phyloP scores from a whole-genome alignment of 257 asterid genomes.

The Dorcoceras hygrometricum region DNA sequence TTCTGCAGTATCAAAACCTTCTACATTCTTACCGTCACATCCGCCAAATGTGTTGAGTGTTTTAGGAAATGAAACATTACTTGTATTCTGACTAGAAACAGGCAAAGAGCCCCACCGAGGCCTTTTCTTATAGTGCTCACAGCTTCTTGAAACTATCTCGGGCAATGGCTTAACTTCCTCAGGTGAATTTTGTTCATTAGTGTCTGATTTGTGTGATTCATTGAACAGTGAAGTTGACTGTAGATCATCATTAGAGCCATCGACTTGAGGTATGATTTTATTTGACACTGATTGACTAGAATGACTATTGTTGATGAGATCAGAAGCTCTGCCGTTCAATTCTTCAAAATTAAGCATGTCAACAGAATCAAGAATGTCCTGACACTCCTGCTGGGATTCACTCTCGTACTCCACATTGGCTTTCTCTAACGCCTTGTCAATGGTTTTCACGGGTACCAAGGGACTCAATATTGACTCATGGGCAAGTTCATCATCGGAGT shows the following conservation, averaged over 20 bases:
- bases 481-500: constrained; percentile 95
- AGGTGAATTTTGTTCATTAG: constrained; percentile 33
- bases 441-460: constrained; percentile 60
- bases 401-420: constrained; percentile 76
- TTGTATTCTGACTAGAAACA: constrained; percentile 43
- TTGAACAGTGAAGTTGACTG: constrained; percentile 35
- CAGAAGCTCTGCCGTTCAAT: constrained; percentile 30
- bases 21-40: constrained; percentile 29
- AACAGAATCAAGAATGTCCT: constrained; percentile 92
- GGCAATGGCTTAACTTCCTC: constrained; percentile 26
- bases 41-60: constrained; percentile 24
- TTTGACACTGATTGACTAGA: constrained; percentile 32
- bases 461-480: constrained; percentile 76
- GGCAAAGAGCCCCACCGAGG: constrained; percentile 77
- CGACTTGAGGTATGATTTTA: constrained; percentile 69
- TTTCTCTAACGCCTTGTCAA: constrained; percentile 69
- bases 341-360: constrained; percentile 48
- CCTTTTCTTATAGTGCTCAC: constrained; percentile 46
- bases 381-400: constrained; percentile 96
- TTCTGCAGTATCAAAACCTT: constrained; percentile 33
- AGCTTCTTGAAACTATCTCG: constrained; percentile 33
- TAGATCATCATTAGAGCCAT: constrained; percentile 68
- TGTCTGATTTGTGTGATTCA: constrained; percentile 37
- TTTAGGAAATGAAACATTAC: constrained; percentile 33
- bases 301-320: constrained; percentile 28